Evolutionary conservation across 108 stramenopile genomes (phyloP).

Genomic region (Cylindrotheca closterium): DNA sequence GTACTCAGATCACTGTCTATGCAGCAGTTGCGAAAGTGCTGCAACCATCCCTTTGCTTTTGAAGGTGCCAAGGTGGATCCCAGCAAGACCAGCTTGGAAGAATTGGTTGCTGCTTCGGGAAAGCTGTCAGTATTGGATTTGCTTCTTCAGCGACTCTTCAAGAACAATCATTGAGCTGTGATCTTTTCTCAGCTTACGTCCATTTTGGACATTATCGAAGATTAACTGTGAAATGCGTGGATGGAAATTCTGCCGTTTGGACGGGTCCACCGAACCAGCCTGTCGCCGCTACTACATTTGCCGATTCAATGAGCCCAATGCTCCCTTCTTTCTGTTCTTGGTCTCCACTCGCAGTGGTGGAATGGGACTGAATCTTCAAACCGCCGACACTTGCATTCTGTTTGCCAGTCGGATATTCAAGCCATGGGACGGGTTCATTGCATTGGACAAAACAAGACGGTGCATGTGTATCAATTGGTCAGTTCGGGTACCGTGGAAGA

Average conservation of each 20-base stretch:
- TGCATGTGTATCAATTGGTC: slow-evolving; percentile 86
- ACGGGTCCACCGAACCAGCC: slow-evolving; percentile 74
- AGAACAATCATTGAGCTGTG: slow-evolving; percentile 77
- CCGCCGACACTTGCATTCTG: slow-evolving; percentile 91
- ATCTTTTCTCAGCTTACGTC: slow-evolving; percentile 92
- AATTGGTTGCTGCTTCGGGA: slow-evolving; percentile 71
- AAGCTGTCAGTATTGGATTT: slow-evolving; percentile 82
- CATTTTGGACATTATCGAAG: slow-evolving; percentile 89
- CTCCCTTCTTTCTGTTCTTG: slow-evolving; percentile 81
- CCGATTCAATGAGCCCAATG: slow-evolving; percentile 85
- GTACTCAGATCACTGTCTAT: slow-evolving; percentile 58
- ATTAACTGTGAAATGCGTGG: slow-evolving; percentile 75
- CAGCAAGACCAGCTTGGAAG: slow-evolving; percentile 44
- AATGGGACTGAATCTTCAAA: slow-evolving; percentile 92
- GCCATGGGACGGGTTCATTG: slow-evolving; percentile 93
- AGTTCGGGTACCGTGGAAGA: slow-evolving; percentile 86
- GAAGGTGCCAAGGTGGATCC: slow-evolving; percentile 56
- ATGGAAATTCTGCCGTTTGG: slow-evolving; percentile 81
- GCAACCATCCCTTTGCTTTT: slow-evolving; percentile 72
- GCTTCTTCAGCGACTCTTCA: slow-evolving; percentile 57
- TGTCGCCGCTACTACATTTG: slow-evolving; percentile 78
- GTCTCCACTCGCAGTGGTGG: slow-evolving; percentile 94
- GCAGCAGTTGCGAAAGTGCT: slow-evolving; percentile 81
- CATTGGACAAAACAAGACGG: slow-evolving; percentile 90
- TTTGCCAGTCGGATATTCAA: slow-evolving; percentile 86